Conservation (phyloP, 1,284 basidiomycete genomes). For the Irpex lacteus region DNA sequence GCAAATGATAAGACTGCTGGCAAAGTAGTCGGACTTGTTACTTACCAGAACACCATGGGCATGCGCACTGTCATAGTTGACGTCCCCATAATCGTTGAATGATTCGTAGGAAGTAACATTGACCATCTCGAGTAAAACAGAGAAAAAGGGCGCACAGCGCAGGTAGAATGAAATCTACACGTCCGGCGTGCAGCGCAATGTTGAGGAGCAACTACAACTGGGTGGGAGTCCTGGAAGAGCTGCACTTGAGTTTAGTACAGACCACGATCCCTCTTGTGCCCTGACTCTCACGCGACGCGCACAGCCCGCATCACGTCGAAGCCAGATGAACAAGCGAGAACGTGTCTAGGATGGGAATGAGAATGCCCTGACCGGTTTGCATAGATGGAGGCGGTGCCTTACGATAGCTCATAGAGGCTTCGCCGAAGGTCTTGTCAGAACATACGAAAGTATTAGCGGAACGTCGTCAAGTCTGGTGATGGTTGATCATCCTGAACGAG, state of each 20-base stretch:
- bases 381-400: background rate
- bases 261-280: background rate
- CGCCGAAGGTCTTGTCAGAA: background rate
- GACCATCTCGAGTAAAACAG: background rate
- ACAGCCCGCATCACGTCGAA: background rate
- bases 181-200: background rate
- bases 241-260: background rate
- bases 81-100: conserved; percentile 2
- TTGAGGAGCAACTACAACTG: background rate
- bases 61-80: conserved; percentile 13
- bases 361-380: no score
- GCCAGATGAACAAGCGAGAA: background rate
- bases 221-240: background rate
- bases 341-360: background rate
- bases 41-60: conserved; percentile 13
- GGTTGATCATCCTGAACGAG: background rate
- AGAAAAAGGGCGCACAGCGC: background rate
- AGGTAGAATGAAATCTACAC: background rate
- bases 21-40: background rate
- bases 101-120: background rate
- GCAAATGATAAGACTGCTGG: background rate
- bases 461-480: background rate
- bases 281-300: background rate
- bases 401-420: background rate
- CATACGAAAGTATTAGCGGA: background rate